phyloP scores from a whole-genome alignment of 306 rosid species.

The Lithocarpus polystachyus region DNA sequence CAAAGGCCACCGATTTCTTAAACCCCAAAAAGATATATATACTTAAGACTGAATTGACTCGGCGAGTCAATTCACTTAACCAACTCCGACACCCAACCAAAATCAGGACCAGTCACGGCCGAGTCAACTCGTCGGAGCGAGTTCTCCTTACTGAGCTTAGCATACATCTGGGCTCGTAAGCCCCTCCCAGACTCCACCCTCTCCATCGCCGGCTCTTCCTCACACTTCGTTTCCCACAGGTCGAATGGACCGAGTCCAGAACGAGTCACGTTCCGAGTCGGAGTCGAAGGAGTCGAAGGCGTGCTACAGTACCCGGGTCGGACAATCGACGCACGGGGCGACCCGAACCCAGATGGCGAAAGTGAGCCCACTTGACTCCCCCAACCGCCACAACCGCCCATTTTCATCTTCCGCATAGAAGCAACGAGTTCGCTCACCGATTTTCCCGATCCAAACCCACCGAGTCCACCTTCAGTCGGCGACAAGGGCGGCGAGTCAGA shows the following conservation, averaged over 20 bases:
- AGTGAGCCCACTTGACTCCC: background rate
- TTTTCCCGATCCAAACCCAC: conserved; percentile 19
- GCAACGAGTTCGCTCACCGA: conserved; percentile 34
- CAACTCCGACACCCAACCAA: conserved; percentile 68
- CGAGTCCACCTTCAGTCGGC: conserved; percentile 30
- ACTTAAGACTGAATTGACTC: background rate
- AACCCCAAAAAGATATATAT: conserved; percentile 3
- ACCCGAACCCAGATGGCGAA: conserved; percentile 15
- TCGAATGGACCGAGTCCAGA: conserved; percentile 8
- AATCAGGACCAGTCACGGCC: conserved; percentile 38
- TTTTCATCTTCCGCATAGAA: conserved; percentile 42
- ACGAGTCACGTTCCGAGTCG: conserved; percentile 4
- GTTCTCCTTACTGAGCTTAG: conserved; percentile 60
- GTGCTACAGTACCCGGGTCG: conserved; percentile 31
- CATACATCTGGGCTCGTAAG: conserved; percentile 65
- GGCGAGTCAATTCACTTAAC: conserved; percentile 29
- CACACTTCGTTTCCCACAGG: conserved; percentile 26
- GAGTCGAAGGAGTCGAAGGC: conserved; percentile 22
- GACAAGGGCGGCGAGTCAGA: conserved; percentile 54
- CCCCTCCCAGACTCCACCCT: conserved; percentile 82
- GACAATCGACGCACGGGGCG: conserved; percentile 29
- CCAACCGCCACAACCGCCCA: conserved; percentile 20
- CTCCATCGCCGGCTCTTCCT: conserved; percentile 71
- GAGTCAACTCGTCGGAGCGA: conserved; percentile 29
- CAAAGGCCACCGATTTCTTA: conserved; percentile 17